Conservation (phyloP, 768 basidiomycete species). For the Chalciporus chontae region DNA sequence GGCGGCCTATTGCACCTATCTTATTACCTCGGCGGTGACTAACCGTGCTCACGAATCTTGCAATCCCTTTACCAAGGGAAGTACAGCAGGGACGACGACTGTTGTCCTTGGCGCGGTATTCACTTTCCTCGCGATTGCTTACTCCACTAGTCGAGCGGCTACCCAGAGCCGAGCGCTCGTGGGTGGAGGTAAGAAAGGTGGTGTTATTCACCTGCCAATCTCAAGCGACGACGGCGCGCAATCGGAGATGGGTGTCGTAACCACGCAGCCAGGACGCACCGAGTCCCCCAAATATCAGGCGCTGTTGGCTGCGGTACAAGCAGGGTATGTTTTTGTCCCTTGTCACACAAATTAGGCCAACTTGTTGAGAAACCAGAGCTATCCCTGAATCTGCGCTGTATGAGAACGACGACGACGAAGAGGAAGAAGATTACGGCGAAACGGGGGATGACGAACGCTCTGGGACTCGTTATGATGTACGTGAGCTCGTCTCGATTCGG, state of each 20-base stretch:
- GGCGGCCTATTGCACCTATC: slow-evolving; percentile 95
- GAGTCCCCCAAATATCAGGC: slow-evolving; percentile 93
- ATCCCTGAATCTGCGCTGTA: slow-evolving; percentile 89
- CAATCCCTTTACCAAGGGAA: slow-evolving; percentile 78
- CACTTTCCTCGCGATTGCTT: slow-evolving; percentile 97
- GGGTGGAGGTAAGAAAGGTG: slow-evolving; percentile 63
- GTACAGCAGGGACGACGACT: slow-evolving; percentile 76
- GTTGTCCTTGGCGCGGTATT: slow-evolving; percentile 90
- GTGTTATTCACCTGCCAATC: slow-evolving; percentile 59
- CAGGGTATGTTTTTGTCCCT: slow-evolving; percentile 57
- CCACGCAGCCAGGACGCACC: slow-evolving; percentile 75
- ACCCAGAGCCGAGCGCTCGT: slow-evolving; percentile 91
- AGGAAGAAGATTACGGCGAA: slow-evolving; percentile 73
- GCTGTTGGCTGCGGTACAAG: slow-evolving; percentile 90
- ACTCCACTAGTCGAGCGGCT: slow-evolving; percentile 93
- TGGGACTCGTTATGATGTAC: slow-evolving; percentile 91
- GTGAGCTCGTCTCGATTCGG: slow-evolving; percentile 18
- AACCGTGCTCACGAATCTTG: slow-evolving; percentile 86
- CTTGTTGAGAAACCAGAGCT: slow-evolving; percentile 45
- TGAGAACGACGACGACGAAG: slow-evolving; percentile 67
- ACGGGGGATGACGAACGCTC: slow-evolving; percentile 88
- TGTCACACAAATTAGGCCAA: background rate
- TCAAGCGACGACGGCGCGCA: slow-evolving; percentile 53
- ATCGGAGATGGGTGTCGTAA: slow-evolving; percentile 74
- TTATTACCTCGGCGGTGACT: slow-evolving; percentile 88